Base-by-base conservation (phyloP, 352 stramenopile genomes). In the Phytophthora niederhauseri region DNA sequence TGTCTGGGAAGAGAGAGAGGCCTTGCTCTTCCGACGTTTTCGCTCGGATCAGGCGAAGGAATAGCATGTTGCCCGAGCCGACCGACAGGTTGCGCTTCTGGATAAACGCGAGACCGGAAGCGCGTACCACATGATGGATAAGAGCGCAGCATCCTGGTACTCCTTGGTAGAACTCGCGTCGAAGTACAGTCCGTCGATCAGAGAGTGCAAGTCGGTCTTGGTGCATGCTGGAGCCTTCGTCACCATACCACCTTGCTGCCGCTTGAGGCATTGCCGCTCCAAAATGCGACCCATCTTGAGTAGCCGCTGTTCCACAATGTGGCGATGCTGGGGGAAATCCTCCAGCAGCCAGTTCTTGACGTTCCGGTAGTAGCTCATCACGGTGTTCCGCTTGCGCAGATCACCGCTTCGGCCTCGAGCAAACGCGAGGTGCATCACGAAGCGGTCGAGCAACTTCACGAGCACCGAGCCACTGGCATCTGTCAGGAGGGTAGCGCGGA, bases 121-220 rank as follows among this genome's bases (percentile, higher is more conserved):
- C 58, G 52, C 30, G 15, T 68, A 64, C 62, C 62, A 46, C 14
- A 46, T 46, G 11, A 20, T 46, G 12, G 38, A 17, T 46, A 46
- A 12, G 11, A 46, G 58, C 12, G 53, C 64, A 1, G 64, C 64
- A 51, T 76, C 64, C 55, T 76, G 53, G 19, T 76, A 64, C n/a
- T 73, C 51, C 5, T 46, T 46, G 11, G 38, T 14, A 5, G 11
- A 19, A 17, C 15, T 43, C 8, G 55, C 17, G n/a, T 53, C 56
- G 14, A 30, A 43, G n/a, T 55, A 55, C 2, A 54, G 22, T 4
- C 56, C 56, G 19, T 57, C 57, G 17, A 72, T 55, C 20, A 66
- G 20, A 24, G 38, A 43, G 0, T 12, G 20, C 6, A 72, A 50
- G 22, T 66, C 58, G 1, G 53, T 34, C 43, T 72, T 72, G 15